Conservation (phyloP, 2,329 filamentous ascomycete species). For the Diaporthe humulicola region DNA sequence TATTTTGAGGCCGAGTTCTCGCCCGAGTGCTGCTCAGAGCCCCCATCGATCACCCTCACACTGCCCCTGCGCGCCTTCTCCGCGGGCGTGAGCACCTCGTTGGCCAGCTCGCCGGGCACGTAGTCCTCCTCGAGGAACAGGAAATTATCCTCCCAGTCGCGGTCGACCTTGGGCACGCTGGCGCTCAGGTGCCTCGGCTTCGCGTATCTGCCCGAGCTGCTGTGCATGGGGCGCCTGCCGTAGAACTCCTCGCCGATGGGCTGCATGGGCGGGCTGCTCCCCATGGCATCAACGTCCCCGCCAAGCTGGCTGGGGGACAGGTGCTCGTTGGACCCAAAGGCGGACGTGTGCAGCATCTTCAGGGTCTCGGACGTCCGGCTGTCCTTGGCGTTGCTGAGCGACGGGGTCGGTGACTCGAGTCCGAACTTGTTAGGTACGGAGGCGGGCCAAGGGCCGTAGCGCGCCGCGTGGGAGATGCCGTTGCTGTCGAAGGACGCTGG, state of each 20-base stretch:
- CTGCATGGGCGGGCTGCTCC: slow-evolving; percentile 64
- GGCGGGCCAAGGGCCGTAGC: slow-evolving; percentile 90
- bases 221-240: slow-evolving; percentile 79
- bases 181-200: slow-evolving; percentile 78
- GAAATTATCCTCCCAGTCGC: slow-evolving; percentile 77
- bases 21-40: slow-evolving; percentile 47
- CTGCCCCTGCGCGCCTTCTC: slow-evolving; percentile 77
- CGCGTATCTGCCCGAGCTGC: slow-evolving; percentile 68
- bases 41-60: slow-evolving; percentile 62
- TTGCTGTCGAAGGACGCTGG: slow-evolving; percentile 97
- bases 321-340: slow-evolving; percentile 76
- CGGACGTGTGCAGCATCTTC: slow-evolving; percentile 75
- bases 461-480: slow-evolving; percentile 90
- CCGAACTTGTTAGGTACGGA: slow-evolving; percentile 94
- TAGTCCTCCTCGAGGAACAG: slow-evolving; percentile 88
- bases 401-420: slow-evolving; percentile 85
- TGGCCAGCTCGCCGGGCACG: slow-evolving; percentile 77
- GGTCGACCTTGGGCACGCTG: slow-evolving; percentile 75
- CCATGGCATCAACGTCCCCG: slow-evolving; percentile 54
- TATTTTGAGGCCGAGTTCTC: slow-evolving; percentile 69
- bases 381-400: slow-evolving; percentile 74
- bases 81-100: slow-evolving; percentile 75
- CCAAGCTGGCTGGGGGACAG: slow-evolving; percentile 44
- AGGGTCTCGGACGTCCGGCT: slow-evolving; percentile 73
- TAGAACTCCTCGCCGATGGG: slow-evolving; percentile 72